A percentile compares a stretch with the other conserved stretches of the same genome.
These are phyloP conservation scores for Cordyceps tenuipes DNA, from an alignment of 2,329 filamentous ascomycete genomes.

Conservation along the genomic window DNA sequence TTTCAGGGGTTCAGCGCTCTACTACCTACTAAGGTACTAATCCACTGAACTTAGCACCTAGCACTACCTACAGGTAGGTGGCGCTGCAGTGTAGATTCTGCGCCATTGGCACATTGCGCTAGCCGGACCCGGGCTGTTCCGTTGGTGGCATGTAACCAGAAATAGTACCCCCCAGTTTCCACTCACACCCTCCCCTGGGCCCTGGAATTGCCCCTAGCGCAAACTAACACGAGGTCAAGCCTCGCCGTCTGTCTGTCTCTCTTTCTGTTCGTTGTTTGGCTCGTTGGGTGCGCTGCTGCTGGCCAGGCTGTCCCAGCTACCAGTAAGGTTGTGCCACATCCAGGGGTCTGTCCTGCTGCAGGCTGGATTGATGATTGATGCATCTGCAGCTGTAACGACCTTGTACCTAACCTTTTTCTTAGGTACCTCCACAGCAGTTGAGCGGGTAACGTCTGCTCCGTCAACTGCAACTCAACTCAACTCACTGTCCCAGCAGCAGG, in stretches of 20 bases:
- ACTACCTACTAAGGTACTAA: too few species aligned
- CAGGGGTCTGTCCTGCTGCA: background rate
- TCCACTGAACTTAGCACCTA: too few species aligned
- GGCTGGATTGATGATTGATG: background rate
- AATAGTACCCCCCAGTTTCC: background rate
- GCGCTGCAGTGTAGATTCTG: background rate
- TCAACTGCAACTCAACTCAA: background rate
- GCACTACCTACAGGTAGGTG: too few species aligned
- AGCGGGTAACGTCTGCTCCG: background rate
- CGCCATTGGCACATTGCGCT: background rate
- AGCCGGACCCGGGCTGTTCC: conserved; percentile 8
- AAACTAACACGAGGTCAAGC: conserved; percentile 9
- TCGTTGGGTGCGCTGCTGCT: background rate
- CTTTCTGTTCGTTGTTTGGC: background rate
- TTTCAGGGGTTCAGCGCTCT: background rate
- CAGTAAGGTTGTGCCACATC: too few species aligned
- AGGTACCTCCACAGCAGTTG: background rate
- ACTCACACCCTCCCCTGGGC: background rate
- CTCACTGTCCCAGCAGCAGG: background rate
- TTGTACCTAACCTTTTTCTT: background rate
- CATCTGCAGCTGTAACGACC: too few species aligned
- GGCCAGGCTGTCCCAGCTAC: background rate
- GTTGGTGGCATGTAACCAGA: background rate
- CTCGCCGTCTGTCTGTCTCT: background rate
- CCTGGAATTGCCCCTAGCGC: background rate